Conservation (phyloP, 2,329 filamentous ascomycete species). For the Aphanocladium album region DNA sequence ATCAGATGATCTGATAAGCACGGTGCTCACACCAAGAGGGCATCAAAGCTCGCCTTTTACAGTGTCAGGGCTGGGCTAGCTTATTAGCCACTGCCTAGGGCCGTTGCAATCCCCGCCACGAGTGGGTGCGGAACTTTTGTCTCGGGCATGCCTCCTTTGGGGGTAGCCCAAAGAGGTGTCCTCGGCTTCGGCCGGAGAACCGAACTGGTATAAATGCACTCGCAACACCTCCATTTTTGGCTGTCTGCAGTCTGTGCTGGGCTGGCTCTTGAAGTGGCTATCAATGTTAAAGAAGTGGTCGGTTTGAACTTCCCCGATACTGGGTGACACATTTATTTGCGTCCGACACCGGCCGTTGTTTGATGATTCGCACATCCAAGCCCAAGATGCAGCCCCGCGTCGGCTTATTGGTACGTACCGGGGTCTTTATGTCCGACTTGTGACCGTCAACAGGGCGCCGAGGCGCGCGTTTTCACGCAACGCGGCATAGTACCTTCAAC, state of each 20-base stretch:
- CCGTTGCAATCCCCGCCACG: background rate
- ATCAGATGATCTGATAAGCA: conserved; percentile 15
- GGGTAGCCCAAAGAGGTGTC: background rate
- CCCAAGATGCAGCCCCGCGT: background rate
- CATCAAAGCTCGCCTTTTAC: too few species aligned
- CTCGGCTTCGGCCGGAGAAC: conserved; percentile 5
- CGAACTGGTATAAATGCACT: background rate
- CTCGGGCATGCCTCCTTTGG: background rate
- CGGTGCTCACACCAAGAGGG: too few species aligned
- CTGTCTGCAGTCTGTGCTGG: too few species aligned
- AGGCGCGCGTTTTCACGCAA: background rate
- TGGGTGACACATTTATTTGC: background rate
- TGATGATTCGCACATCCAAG: background rate
- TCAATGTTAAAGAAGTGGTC: too few species aligned
- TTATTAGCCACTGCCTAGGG: too few species aligned
- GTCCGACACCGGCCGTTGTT: background rate
- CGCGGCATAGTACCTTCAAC: background rate
- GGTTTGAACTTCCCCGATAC: too few species aligned
- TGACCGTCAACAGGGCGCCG: too few species aligned
- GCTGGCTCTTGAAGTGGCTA: too few species aligned
- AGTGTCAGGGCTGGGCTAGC: too few species aligned
- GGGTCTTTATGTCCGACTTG: too few species aligned
- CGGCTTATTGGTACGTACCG: background rate
- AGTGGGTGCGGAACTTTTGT: conserved; percentile 1
- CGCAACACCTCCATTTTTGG: background rate